phyloP scores from a whole-genome alignment of 805 yeast species.

The Huiozyma sinensis region DNA sequence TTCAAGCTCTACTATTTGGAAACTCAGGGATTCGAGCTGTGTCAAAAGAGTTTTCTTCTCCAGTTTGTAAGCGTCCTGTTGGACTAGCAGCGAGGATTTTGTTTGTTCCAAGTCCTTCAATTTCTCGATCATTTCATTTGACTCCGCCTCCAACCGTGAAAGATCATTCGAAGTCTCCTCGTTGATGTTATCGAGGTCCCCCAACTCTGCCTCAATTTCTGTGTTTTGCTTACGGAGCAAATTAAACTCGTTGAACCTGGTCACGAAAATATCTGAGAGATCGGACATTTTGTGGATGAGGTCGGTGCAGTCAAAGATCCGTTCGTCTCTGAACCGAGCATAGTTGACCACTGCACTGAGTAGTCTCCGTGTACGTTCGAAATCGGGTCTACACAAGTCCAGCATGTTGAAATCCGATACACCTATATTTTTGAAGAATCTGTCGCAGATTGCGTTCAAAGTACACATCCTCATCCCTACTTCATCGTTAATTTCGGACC shows the following conservation, averaged over 20 bases:
- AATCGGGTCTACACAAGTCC: constrained; percentile 74
- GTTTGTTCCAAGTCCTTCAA: constrained; percentile 47
- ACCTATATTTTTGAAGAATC: constrained; percentile 62
- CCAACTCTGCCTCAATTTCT: constrained; percentile 27
- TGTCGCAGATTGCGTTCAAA: constrained; percentile 41
- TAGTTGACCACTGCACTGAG: constrained; percentile 78
- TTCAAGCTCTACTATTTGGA: constrained; percentile 43
- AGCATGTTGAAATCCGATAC: constrained; percentile 63
- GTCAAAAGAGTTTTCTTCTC: constrained; percentile 50
- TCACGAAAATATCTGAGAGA: constrained; percentile 36
- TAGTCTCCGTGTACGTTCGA: constrained; percentile 48
- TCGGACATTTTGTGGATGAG: constrained; percentile 45
- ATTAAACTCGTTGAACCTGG: constrained; percentile 33
- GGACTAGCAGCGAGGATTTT: constrained; percentile 52
- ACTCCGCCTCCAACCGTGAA: constrained; percentile 38
- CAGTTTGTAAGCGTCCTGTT: constrained; percentile 52
- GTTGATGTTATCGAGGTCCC: constrained; percentile 4
- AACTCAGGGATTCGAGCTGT: constrained; percentile 51
- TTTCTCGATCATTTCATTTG: constrained; percentile 48
- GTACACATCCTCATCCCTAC: constrained; percentile 11
- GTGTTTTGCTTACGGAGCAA: constrained; percentile 28
- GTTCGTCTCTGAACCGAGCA: constrained; percentile 74
- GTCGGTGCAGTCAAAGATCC: constrained; percentile 57
- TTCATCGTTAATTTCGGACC: constrained; percentile 2
- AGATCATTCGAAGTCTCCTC: constrained; percentile 19